Percentiles rank a stretch among this genome's conserved stretches.
Evolutionary conservation across 495 filamentous ascomycete genomes (phyloP).

Genomic region (Pyrenula aspistea): DNA sequence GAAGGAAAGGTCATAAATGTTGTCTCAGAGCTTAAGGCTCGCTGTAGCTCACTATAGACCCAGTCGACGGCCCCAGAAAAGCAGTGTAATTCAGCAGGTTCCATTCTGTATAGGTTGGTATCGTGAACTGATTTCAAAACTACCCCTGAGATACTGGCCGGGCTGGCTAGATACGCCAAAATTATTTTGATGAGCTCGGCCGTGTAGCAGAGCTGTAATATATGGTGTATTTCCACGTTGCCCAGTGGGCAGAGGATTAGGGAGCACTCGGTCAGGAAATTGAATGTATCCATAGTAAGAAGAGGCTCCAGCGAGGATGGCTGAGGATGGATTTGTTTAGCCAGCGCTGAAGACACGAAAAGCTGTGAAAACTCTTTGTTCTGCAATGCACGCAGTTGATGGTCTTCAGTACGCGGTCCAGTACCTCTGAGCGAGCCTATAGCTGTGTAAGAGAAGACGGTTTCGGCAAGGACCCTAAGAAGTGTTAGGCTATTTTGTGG

Average conservation of each 20-base stretch:
- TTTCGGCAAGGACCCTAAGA: constrained; percentile 83
- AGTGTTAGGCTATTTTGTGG: constrained; percentile 72
- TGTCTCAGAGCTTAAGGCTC: neutral
- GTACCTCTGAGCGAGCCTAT: constrained; percentile 46
- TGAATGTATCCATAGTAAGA: constrained; percentile 66
- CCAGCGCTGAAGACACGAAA: constrained; percentile 46
- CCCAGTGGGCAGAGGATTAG: constrained; percentile 60
- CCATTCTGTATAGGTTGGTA: neutral
- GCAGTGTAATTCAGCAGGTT: neutral
- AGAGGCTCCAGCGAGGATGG: constrained; percentile 40
- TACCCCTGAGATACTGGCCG: neutral
- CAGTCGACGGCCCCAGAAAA: neutral
- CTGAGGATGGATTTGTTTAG: constrained; percentile 13
- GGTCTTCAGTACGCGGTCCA: constrained; percentile 40
- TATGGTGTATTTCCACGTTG: constrained; percentile 63
- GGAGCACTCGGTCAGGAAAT: constrained; percentile 70
- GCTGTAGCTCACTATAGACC: neutral
- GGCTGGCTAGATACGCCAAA: neutral
- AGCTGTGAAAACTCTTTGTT: constrained; percentile 67
- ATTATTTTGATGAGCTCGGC: constrained; percentile 77
- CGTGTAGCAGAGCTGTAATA: constrained; percentile 82
- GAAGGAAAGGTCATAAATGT: no score
- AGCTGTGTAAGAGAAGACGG: constrained; percentile 70
- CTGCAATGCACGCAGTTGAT: constrained; percentile 58
- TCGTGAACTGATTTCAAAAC: neutral